Evolutionary conservation across 2,329 filamentous ascomycete species (phyloP).

Genomic region (Xylaria multiplex): DNA sequence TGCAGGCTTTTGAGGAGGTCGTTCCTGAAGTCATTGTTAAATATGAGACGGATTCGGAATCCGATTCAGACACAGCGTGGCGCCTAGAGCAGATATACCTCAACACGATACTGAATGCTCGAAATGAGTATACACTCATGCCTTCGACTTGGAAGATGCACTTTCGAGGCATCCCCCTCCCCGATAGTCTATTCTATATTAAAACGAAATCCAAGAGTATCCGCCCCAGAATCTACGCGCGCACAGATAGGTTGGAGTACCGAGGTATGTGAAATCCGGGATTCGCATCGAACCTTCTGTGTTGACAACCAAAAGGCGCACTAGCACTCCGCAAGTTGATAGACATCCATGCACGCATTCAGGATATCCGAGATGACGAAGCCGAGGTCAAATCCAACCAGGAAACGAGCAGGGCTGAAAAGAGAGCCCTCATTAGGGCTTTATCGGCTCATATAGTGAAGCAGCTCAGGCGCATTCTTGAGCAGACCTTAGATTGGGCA

Average conservation of each 20-base stretch:
- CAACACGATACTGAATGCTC: slow-evolving; percentile 45
- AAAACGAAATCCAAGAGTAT: slow-evolving; percentile 40
- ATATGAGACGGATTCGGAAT: slow-evolving; percentile 23
- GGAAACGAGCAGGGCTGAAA: slow-evolving; percentile 8
- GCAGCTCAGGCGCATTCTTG: slow-evolving; percentile 38
- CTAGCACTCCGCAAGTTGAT: slow-evolving; percentile 44
- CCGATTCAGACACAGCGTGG: slow-evolving; percentile 40
- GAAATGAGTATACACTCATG: slow-evolving; percentile 47
- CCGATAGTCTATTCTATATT: slow-evolving; percentile 47
- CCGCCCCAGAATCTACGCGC: slow-evolving; percentile 48
- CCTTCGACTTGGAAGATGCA: slow-evolving; percentile 48
- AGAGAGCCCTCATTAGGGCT: slow-evolving; percentile 12
- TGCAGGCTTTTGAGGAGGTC: not conserved
- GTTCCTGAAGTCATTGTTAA: slow-evolving; percentile 9
- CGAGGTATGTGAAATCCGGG: slow-evolving; percentile 42
- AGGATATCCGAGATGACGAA: slow-evolving; percentile 42
- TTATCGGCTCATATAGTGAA: slow-evolving; percentile 39
- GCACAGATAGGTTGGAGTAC: slow-evolving; percentile 43
- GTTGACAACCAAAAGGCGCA: slow-evolving; percentile 40
- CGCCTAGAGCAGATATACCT: slow-evolving; percentile 46
- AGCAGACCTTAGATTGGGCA: slow-evolving; percentile 44
- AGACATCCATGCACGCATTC: slow-evolving; percentile 42
- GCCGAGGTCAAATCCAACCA: slow-evolving; percentile 19
- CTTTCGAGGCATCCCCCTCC: slow-evolving; percentile 47
- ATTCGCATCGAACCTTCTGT: not conserved